phyloP scores from a whole-genome alignment of 768 basidiomycete species.

The Flagelloscypha sp. region DNA sequence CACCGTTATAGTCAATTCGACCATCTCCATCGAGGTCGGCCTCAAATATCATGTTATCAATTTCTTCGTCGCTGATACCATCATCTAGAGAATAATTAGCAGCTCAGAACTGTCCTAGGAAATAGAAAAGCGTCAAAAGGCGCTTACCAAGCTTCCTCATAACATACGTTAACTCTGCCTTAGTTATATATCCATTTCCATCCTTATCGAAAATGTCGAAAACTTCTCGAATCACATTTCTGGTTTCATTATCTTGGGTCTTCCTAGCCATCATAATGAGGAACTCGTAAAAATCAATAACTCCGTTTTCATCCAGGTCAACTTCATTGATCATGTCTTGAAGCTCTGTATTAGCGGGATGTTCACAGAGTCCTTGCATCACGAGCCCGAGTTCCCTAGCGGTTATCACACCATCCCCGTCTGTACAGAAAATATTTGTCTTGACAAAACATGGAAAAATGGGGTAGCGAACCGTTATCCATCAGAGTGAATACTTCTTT shows the following conservation, averaged over 20 bases:
- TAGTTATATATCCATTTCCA: slow-evolving; percentile 82
- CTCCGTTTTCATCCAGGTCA: slow-evolving; percentile 72
- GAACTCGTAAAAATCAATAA: slow-evolving; percentile 76
- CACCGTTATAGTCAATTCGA: slow-evolving; percentile 87
- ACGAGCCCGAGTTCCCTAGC: slow-evolving; percentile 86
- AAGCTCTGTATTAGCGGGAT: slow-evolving; percentile 85
- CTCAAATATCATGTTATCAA: slow-evolving; percentile 98
- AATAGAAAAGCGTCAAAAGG: no score
- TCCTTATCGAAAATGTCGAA: slow-evolving; percentile 98
- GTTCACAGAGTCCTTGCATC: slow-evolving; percentile 89
- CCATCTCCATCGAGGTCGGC: slow-evolving; percentile 92
- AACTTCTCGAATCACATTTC: slow-evolving; percentile 93
- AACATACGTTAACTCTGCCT: slow-evolving; percentile 80
- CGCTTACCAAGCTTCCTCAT: slow-evolving; percentile 81
- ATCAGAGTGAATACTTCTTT: slow-evolving; percentile 99
- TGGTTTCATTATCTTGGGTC: slow-evolving; percentile 86
- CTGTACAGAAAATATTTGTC: slow-evolving; percentile 31
- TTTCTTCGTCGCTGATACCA: no score
- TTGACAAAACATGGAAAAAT: slow-evolving; percentile 1
- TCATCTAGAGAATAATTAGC: no score
- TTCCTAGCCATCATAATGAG: slow-evolving; percentile 79
- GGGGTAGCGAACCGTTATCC: slow-evolving; percentile 85
- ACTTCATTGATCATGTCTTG: slow-evolving; percentile 93
- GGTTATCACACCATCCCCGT: slow-evolving; percentile 91
- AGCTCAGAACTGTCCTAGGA: no score